A percentile compares a stretch with the other conserved stretches of the same genome.
These are phyloP conservation scores for Amanita pallidorosea DNA, from an alignment of 768 basidiomycete species.

Conservation along the genomic window DNA sequence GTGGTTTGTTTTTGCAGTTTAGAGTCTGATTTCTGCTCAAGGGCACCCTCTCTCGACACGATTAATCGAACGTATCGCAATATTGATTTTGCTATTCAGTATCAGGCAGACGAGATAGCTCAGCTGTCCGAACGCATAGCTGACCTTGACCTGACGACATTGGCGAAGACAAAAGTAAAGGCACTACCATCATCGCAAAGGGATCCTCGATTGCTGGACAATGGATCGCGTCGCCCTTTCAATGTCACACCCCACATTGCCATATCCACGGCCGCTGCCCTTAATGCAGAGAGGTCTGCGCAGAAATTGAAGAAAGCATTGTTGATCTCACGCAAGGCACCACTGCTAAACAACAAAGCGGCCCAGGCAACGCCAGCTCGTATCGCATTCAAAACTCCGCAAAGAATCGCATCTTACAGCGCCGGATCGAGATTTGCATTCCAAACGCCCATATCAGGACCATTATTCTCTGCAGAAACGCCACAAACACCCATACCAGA, in stretches of 20 bases:
- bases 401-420: conserved; percentile 12
- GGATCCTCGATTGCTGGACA: conserved; percentile 32
- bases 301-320: conserved; percentile 61
- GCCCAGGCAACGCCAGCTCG: conserved; percentile 23
- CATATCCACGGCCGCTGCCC: conserved; percentile 65
- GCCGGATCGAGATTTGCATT: conserved; percentile 11
- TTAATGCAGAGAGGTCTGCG: conserved; percentile 72
- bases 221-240: conserved; percentile 24
- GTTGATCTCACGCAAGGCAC: conserved; percentile 46
- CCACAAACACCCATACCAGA: conserved; percentile 12
- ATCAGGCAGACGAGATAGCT: conserved; percentile 46
- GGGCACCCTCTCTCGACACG: conserved; percentile 77
- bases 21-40: conserved; percentile 17
- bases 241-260: conserved; percentile 58
- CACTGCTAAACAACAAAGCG: conserved; percentile 54
- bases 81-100: conserved; percentile 62
- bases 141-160: conserved; percentile 32
- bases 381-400: conserved; percentile 26
- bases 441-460: conserved; percentile 12
- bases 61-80: conserved; percentile 80
- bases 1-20: neutral
- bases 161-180: conserved; percentile 6
- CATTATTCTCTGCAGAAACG: conserved; percentile 16
- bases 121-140: conserved; percentile 40
- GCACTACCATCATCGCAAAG: conserved; percentile 11